These are phyloP conservation scores for Corynespora cassiicola DNA, from an alignment of 2,329 filamentous ascomycete species.

Conservation along the genomic window DNA sequence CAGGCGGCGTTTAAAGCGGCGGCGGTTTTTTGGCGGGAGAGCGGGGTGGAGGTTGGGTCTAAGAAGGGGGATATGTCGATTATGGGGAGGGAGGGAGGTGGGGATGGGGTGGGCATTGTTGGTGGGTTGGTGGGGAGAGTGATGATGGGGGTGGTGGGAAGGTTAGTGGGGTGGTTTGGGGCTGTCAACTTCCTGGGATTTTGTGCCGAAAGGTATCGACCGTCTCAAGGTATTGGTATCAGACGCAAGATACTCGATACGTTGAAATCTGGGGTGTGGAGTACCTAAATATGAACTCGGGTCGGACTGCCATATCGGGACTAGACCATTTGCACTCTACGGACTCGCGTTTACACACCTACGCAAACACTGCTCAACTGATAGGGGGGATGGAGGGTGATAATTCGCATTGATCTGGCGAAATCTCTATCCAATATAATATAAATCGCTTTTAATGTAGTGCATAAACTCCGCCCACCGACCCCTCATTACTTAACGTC, in stretches of 20 bases:
- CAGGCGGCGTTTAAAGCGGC: conserved; percentile 45
- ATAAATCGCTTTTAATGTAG: conserved; percentile 14
- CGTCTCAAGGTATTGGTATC: too few species aligned
- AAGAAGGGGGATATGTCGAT: conserved; percentile 52
- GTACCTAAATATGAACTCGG: too few species aligned
- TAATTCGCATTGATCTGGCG: not conserved
- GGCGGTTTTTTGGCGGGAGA: conserved; percentile 30
- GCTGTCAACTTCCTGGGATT: conserved; percentile 5
- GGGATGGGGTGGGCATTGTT: conserved; percentile 19
- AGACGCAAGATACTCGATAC: too few species aligned
- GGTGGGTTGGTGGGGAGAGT: conserved; percentile 16
- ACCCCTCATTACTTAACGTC: conserved; percentile 4
- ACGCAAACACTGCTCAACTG: too few species aligned
- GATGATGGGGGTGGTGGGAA: conserved; percentile 22
- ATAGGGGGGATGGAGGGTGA: too few species aligned
- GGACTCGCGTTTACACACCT: too few species aligned
- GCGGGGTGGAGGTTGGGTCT: conserved; percentile 16
- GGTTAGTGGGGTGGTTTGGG: not conserved
- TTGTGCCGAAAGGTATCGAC: too few species aligned
- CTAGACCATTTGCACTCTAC: too few species aligned
- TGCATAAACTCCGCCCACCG: conserved; percentile 8
- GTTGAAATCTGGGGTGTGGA: too few species aligned
- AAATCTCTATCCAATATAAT: conserved; percentile 11
- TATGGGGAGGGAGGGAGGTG: conserved; percentile 41
- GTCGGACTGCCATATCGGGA: conserved; percentile 13